A percentile compares a stretch with the other conserved stretches of the same genome.
phyloP scores from a whole-genome alignment of 176 grass and related monocot genomes.

The Avena sativa region DNA sequence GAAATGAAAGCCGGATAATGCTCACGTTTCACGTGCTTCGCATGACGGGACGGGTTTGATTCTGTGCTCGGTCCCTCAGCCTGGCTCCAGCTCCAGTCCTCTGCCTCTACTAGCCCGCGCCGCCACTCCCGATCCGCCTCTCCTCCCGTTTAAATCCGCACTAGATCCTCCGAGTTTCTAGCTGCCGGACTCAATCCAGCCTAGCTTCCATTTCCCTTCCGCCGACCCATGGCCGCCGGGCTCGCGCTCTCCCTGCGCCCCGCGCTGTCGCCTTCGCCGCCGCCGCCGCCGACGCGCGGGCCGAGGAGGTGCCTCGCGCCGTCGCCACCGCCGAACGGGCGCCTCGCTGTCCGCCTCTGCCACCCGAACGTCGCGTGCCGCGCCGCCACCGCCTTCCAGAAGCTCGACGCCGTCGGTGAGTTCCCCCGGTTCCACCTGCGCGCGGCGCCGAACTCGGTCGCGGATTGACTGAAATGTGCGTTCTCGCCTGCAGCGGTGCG shows the following conservation, averaged over 20 bases:
- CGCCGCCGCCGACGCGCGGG: background rate
- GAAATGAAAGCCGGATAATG: background rate
- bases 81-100: background rate
- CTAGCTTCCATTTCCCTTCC: background rate
- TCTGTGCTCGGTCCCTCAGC: background rate
- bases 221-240: slow-evolving; percentile 22
- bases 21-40: background rate
- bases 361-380: background rate
- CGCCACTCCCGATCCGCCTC: background rate
- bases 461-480: background rate
- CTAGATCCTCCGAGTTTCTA: background rate
- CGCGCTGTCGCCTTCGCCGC: slow-evolving; percentile 8
- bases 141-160: slow-evolving; percentile 18
- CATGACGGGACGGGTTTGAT: background rate
- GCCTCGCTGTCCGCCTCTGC: background rate
- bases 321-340: background rate
- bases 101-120: background rate
- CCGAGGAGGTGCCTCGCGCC: slow-evolving; percentile 5
- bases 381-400: slow-evolving; percentile 45
- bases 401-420: slow-evolving; percentile 58
- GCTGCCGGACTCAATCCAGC: background rate
- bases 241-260: slow-evolving; percentile 41
- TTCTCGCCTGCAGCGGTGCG: slow-evolving; percentile 47
- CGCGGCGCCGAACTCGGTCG: background rate
- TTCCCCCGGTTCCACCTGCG: background rate